These are phyloP conservation scores for Viola odorata DNA, from an alignment of 345 rosid genomes.

Conservation along the genomic window DNA sequence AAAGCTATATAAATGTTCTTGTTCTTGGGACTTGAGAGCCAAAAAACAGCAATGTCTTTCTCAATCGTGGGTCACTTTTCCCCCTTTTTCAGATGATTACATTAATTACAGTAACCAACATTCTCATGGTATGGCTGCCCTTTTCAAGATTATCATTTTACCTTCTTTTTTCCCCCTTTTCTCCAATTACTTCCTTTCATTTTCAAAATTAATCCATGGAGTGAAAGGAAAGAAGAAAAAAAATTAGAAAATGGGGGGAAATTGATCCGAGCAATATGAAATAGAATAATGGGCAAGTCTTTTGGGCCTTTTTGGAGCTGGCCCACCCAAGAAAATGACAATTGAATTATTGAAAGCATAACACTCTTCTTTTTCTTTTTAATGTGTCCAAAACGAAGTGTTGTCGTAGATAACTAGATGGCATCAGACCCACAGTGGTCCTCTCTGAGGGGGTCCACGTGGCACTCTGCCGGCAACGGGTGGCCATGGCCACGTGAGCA, in stretches of 20 bases:
- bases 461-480: constrained; percentile 43
- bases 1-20: not conserved
- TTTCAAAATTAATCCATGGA: not conserved
- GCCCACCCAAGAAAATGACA: constrained; percentile 36
- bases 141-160: constrained; percentile 16
- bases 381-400: constrained; percentile 1
- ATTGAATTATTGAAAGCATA: constrained; percentile 31
- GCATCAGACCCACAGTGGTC: constrained; percentile 30
- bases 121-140: constrained; percentile 39
- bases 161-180: constrained; percentile 5
- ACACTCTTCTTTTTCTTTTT: constrained; percentile 4
- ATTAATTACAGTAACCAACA: constrained; percentile 36
- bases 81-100: constrained; percentile 16
- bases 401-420: not conserved
- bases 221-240: not conserved
- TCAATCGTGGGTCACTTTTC: constrained; percentile 30
- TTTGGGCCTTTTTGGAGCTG: constrained; percentile 21
- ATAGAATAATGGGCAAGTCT: constrained; percentile 11
- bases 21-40: constrained; percentile 24
- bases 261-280: too few species aligned
- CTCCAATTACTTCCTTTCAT: not conserved
- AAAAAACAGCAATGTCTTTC: constrained; percentile 18
- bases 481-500: constrained; percentile 43
- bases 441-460: constrained; percentile 29
- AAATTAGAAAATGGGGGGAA: not conserved